phyloP scores from a whole-genome alignment of 169 alveolate genomes.

The Prorocentrum cordatum region DNA sequence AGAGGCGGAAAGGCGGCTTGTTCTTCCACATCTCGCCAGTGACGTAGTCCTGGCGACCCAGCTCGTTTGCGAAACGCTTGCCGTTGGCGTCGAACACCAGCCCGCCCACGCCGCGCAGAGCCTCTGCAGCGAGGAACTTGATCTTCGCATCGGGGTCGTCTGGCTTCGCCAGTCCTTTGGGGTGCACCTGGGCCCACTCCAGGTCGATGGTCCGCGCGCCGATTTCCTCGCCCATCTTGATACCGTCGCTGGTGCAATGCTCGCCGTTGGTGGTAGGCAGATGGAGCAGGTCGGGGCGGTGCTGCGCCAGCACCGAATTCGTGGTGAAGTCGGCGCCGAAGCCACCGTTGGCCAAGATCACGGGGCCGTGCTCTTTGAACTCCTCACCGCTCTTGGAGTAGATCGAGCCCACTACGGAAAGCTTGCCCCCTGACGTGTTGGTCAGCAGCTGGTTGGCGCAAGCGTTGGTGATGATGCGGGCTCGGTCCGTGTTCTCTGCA shows the following conservation, averaged over 20 bases:
- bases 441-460: too few species aligned
- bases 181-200: slow-evolving; percentile 75
- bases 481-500: neutral
- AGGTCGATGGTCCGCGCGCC: slow-evolving; percentile 74
- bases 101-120: slow-evolving; percentile 75
- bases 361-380: slow-evolving; percentile 61
- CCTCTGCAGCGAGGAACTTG: slow-evolving; percentile 73
- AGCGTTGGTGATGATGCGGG: slow-evolving; percentile 31
- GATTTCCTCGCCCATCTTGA: slow-evolving; percentile 73
- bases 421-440: too few species aligned
- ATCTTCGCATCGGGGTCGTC: slow-evolving; percentile 69
- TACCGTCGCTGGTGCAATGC: slow-evolving; percentile 35
- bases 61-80: slow-evolving; percentile 75
- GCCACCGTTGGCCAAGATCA: slow-evolving; percentile 74
- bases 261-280: slow-evolving; percentile 70
- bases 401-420: too few species aligned
- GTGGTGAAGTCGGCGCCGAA: slow-evolving; percentile 73
- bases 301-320: slow-evolving; percentile 70
- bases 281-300: slow-evolving; percentile 9
- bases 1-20: slow-evolving; percentile 71
- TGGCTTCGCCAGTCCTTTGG: slow-evolving; percentile 73
- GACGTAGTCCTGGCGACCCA: slow-evolving; percentile 73
- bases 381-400: too few species aligned
- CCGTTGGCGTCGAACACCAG: slow-evolving; percentile 73
- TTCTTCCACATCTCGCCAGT: slow-evolving; percentile 73